A percentile compares a stretch with the other conserved stretches of the same genome.
Conservation (phyloP, 2,329 filamentous ascomycete genomes). For the Venturia carpophila region DNA sequence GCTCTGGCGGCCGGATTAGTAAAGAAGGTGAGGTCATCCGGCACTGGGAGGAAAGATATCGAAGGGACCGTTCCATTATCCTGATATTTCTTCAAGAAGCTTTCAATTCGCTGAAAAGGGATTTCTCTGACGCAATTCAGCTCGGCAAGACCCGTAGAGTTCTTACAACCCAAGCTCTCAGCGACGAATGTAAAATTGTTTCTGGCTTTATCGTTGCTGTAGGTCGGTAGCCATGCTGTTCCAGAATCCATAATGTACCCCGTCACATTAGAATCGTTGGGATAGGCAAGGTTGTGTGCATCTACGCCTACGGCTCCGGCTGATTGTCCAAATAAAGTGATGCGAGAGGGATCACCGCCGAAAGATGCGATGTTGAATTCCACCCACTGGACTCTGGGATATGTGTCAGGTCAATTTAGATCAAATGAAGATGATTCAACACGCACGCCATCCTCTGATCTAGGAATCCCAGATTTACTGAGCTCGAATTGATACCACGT, state of each 20-base stretch:
- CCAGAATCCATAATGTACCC: slow-evolving; percentile 30
- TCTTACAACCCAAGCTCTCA: slow-evolving; percentile 29
- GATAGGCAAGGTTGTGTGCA: slow-evolving; percentile 28
- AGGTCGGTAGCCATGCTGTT: slow-evolving; percentile 25
- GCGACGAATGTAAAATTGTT: slow-evolving; percentile 35
- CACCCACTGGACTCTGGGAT: slow-evolving; percentile 40
- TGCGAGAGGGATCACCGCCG: slow-evolving; percentile 34
- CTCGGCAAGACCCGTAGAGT: slow-evolving; percentile 24
- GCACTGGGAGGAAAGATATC: slow-evolving; percentile 25
- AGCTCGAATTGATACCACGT: slow-evolving; percentile 28
- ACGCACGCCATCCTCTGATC: slow-evolving; percentile 31
- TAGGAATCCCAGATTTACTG: slow-evolving; percentile 33
- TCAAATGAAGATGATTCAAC: slow-evolving; percentile 10
- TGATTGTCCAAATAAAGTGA: slow-evolving; percentile 45
- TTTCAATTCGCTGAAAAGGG: slow-evolving; percentile 25
- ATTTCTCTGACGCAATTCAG: slow-evolving; percentile 33
- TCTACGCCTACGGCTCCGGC: slow-evolving; percentile 35
- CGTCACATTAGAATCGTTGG: slow-evolving; percentile 23
- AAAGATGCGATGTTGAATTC: slow-evolving; percentile 37
- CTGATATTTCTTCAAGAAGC: slow-evolving; percentile 28
- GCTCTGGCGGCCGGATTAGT: slow-evolving; percentile 26
- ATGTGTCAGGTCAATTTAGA: background rate
- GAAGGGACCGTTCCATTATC: slow-evolving; percentile 19
- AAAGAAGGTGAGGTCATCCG: slow-evolving; percentile 30
- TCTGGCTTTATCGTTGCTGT: slow-evolving; percentile 23